phyloP scores from a whole-genome alignment of 805 yeast genomes.

The Dipodascopsis uninucleata region DNA sequence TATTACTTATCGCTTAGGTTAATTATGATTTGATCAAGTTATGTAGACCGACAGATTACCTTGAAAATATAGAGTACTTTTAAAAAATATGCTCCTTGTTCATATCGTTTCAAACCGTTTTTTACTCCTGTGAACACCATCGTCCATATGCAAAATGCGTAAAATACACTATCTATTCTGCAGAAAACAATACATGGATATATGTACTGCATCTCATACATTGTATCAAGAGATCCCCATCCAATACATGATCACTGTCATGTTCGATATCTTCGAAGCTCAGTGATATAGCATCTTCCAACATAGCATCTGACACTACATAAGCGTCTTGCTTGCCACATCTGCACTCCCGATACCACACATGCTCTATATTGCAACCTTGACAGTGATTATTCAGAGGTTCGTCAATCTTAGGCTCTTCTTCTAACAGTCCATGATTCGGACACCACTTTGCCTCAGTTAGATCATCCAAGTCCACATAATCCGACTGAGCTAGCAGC shows the following conservation, averaged over 20 bases:
- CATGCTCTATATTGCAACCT: slow-evolving; percentile 5
- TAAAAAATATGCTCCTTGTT: too few relatives aligned
- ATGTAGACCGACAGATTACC: too few relatives aligned
- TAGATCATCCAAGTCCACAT: slow-evolving; percentile 62
- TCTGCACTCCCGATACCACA: slow-evolving; percentile 37
- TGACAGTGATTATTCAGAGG: not conserved
- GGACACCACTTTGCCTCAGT: slow-evolving; percentile 38
- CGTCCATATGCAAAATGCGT: not conserved
- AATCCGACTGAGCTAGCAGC: slow-evolving; percentile 49
- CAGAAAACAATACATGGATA: slow-evolving; percentile 63
- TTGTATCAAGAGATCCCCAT: slow-evolving; percentile 66
- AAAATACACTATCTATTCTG: slow-evolving; percentile 25
- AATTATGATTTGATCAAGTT: too few relatives aligned
- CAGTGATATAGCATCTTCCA: slow-evolving; percentile 51
- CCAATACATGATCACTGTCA: slow-evolving; percentile 33
- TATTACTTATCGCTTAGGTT: too few relatives aligned
- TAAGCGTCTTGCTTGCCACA: slow-evolving; percentile 53
- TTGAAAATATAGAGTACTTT: too few relatives aligned
- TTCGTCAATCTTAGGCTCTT: not conserved
- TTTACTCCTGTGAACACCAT: too few relatives aligned
- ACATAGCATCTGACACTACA: slow-evolving; percentile 55
- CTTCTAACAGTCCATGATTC: slow-evolving; percentile 23
- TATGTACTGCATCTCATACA: slow-evolving; percentile 83
- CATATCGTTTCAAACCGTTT: too few relatives aligned
- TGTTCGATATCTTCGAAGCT: slow-evolving; percentile 1